Base-by-base conservation (phyloP, 345 rosid genomes). In the Sisymbrium irio region DNA sequence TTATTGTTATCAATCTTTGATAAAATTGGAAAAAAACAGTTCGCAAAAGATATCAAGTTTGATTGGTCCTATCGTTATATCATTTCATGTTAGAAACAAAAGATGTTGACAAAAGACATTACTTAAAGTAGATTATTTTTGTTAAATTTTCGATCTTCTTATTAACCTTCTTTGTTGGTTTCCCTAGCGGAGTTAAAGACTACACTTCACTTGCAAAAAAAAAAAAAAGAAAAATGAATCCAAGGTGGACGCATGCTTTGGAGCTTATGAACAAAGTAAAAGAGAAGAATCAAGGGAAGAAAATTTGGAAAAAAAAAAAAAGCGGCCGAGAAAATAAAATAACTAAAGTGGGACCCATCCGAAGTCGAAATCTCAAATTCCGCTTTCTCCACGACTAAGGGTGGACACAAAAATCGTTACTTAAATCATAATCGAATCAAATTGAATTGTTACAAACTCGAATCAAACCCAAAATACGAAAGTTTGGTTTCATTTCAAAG, bases 341-440 rank as follows among this genome's bases (percentile, higher is more conserved):
- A 14, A 53, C 35, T 32, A 32, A 32, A 32, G 6, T 32, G 49
- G 76, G 62, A 41, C 76, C 69, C 20, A 40, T 61, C 41, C 40
- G 7, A 37, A 37, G 61, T 60, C 37, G 50, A 71, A 59, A 30
- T 71, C 75, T 36, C 75, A 60, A 71, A 59, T 59, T 60, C 58
- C 74, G 47, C 45, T n/a, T 70, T 35, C 47, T 70, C 58, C 66
- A 58, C 27, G 18, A 59, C 35, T 35, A 10, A 53, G 50, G 7
- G 37, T 39, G 37, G 50, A 27, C 37, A 46, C 57, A 35, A 57
- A 41, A 51, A 17, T 55, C 22, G 9, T 14, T 67, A 32, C 19
- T 19, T 12, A 42, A 56, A 32, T 69, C 45, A 32, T 30, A 65
- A 65, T 17, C 42, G 30, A 22, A 22, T 22, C 25, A 22, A 22